Evolutionary conservation across 805 yeast genomes (phyloP).

Genomic region (Ogataea angusta): DNA sequence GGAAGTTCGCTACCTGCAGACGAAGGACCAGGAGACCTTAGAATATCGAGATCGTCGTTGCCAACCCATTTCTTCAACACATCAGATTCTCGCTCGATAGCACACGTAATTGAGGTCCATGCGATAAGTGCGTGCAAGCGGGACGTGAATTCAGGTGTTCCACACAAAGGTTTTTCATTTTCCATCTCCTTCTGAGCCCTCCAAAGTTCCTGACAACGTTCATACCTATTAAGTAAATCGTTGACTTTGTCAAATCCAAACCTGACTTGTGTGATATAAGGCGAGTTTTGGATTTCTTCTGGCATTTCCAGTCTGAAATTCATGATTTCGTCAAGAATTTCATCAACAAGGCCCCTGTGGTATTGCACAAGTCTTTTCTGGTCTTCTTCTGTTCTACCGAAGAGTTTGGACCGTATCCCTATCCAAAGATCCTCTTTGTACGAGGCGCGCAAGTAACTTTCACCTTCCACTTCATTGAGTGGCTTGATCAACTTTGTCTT

Average conservation of each 20-base stretch:
- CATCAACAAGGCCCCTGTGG: slow-evolving; percentile 70
- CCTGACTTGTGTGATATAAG: slow-evolving; percentile 26
- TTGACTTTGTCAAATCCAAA: slow-evolving; percentile 50
- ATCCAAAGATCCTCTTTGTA: slow-evolving; percentile 80
- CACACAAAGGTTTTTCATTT: slow-evolving; percentile 70
- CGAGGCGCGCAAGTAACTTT: slow-evolving; percentile 48
- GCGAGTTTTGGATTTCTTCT: slow-evolving; percentile 19
- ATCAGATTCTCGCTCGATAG: slow-evolving; percentile 58
- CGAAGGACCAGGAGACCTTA: slow-evolving; percentile 27
- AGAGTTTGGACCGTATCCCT: slow-evolving; percentile 77
- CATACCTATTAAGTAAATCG: slow-evolving; percentile 56
- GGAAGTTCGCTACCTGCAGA: slow-evolving; percentile 4
- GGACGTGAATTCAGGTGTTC: slow-evolving; percentile 57
- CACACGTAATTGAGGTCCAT: slow-evolving; percentile 75
- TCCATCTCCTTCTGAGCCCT: slow-evolving; percentile 74
- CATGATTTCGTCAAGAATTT: slow-evolving; percentile 63
- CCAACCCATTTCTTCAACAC: slow-evolving; percentile 80
- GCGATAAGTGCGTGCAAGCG: slow-evolving; percentile 76
- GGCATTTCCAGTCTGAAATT: slow-evolving; percentile 55
- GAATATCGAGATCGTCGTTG: slow-evolving; percentile 69
- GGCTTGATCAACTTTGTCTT: slow-evolving; percentile 70
- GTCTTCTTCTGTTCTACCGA: slow-evolving; percentile 76
- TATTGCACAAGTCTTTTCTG: slow-evolving; percentile 68
- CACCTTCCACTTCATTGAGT: slow-evolving; percentile 38
- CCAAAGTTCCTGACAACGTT: slow-evolving; percentile 74